A percentile compares a stretch with the other conserved stretches of the same genome.
Evolutionary conservation across 495 filamentous ascomycete species (phyloP).

Genomic region (Pseudomonodictys pantanalensis): DNA sequence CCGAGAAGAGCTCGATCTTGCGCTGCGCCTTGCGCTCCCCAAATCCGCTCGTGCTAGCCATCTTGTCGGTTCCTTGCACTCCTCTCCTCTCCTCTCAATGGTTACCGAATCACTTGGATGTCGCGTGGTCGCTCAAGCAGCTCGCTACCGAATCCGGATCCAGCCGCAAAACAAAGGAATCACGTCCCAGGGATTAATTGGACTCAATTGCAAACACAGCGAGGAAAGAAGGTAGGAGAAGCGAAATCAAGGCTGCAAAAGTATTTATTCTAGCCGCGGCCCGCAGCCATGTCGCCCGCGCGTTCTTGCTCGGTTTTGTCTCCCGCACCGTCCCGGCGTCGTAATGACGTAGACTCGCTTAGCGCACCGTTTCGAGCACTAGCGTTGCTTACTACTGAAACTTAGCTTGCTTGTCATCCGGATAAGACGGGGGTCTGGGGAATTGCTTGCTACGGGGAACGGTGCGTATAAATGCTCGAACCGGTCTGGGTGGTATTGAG

Average conservation of each 20-base stretch:
- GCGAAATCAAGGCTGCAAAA: not conserved
- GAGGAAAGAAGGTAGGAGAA: not conserved
- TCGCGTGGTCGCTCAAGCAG: not conserved
- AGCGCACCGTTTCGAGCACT: not conserved
- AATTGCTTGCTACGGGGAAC: not conserved
- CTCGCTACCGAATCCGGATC: not conserved
- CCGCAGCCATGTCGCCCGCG: no score
- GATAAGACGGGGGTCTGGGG: no score
- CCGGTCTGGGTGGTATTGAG: not conserved
- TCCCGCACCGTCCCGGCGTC: not conserved
- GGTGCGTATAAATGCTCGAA: not conserved
- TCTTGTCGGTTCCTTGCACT: not conserved
- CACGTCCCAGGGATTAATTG: not conserved
- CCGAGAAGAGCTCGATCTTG: slow-evolving; percentile 63
- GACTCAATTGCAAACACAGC: not conserved
- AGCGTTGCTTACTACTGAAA: not conserved
- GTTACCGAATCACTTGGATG: not conserved
- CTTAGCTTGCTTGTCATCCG: not conserved
- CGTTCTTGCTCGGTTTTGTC: not conserved
- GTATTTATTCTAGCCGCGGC: not conserved
- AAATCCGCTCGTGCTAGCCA: slow-evolving; percentile 18
- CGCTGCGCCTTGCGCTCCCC: slow-evolving; percentile 27
- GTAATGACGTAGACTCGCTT: not conserved
- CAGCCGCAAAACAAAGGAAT: not conserved
- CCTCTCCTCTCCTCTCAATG: not conserved